A percentile compares a stretch with the other conserved stretches of the same genome.
phyloP scores from a whole-genome alignment of 257 asterid genomes.

The Coffea canephora region DNA sequence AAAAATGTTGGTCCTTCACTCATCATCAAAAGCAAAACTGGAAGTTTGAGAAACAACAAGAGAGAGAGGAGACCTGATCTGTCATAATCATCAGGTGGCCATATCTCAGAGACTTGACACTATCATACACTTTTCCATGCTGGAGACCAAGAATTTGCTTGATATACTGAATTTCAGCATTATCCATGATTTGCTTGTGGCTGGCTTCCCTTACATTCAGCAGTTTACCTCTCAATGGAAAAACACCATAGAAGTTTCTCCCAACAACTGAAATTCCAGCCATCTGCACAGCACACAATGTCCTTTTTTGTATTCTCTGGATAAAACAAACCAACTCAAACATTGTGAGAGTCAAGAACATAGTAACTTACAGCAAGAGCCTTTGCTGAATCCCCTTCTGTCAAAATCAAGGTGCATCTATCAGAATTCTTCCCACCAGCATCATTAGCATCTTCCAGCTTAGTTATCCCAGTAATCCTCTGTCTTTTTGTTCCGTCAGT shows the following conservation, averaged over 20 bases:
- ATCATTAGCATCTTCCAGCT: constrained; percentile 86
- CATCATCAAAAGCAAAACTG: background rate
- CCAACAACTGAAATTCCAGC: constrained; percentile 92
- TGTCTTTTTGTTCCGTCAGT: constrained; percentile 79
- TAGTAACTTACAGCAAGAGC: constrained; percentile 81
- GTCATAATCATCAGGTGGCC: constrained; percentile 99
- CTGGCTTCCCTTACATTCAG: constrained; percentile 97
- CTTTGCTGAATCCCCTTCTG: constrained; percentile 99
- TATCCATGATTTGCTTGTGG: constrained; percentile 71
- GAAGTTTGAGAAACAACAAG: background rate
- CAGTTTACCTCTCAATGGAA: constrained; percentile 90
- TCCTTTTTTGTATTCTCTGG: constrained; percentile 13
- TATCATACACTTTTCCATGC: constrained; percentile 72
- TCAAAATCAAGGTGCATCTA: constrained; percentile 86
- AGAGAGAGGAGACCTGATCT: constrained; percentile 64
- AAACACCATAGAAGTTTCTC: constrained; percentile 85
- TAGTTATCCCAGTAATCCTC: constrained; percentile 60
- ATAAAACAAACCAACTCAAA: background rate
- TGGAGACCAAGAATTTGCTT: constrained; percentile 93
- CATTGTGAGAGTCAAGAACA: background rate
- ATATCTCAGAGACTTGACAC: constrained; percentile 76
- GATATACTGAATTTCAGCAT: constrained; percentile 73
- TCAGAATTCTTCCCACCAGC: constrained; percentile 87
- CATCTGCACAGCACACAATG: constrained; percentile 43
- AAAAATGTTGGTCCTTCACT: constrained; percentile 1